These are phyloP conservation scores for Lactuca sativa DNA, from an alignment of 129 eudicot genomes.

Conservation along the genomic window DNA sequence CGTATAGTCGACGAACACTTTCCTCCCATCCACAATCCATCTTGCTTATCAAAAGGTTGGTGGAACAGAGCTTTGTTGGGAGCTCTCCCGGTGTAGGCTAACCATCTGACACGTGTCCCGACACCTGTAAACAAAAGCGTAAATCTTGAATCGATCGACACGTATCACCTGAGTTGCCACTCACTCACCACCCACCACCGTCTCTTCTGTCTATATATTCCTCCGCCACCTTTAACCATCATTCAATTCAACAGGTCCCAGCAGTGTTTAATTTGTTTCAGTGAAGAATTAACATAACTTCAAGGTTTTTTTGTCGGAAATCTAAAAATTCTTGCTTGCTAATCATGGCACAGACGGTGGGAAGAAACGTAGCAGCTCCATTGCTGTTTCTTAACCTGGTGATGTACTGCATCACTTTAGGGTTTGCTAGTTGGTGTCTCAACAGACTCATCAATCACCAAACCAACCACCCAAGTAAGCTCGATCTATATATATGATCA, in stretches of 20 bases:
- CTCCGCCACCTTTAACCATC: conserved; percentile 10
- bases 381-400: conserved; percentile 80
- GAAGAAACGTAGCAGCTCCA: conserved; percentile 81
- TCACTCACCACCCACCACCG: conserved; percentile 24
- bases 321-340: not conserved
- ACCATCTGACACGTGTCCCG: conserved; percentile 23
- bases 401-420: conserved; percentile 67
- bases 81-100: not conserved
- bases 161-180: conserved; percentile 28
- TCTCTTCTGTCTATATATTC: conserved; percentile 6
- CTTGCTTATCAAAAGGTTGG: conserved; percentile 14
- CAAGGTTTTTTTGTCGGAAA: conserved; percentile 5
- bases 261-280: not conserved
- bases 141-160: not conserved
- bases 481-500: too few species aligned
- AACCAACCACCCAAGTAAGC: conserved; percentile 82
- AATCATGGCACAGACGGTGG: conserved; percentile 63
- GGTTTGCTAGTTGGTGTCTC: conserved; percentile 86
- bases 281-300: conserved; percentile 19
- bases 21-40: not conserved
- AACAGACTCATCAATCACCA: conserved; percentile 60
- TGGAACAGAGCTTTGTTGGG: not conserved
- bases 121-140: conserved; percentile 23
- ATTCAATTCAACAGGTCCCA: not conserved
- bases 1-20: not conserved